phyloP scores from a whole-genome alignment of 1,284 basidiomycete species.

The Cryptococcus sp. region DNA sequence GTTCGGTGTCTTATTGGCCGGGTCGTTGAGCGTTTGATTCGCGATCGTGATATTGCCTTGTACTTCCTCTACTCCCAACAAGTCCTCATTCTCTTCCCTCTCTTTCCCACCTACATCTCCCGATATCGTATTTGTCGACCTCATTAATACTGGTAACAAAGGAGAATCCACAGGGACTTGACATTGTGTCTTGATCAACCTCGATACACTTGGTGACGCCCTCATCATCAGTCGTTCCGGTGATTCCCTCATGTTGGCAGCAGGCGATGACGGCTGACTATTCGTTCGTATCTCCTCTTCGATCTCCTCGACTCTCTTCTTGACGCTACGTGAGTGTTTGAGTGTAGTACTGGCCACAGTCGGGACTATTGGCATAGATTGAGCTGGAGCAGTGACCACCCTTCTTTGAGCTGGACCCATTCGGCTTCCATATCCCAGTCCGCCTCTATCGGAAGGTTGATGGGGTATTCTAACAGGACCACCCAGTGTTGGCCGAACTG shows the following conservation, averaged over 20 bases:
- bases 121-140: neutral
- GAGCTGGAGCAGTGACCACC: slow-evolving; percentile 27
- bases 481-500: neutral
- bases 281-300: slow-evolving; percentile 9
- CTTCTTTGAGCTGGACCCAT: slow-evolving; percentile 29
- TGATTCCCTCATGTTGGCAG: neutral
- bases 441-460: neutral
- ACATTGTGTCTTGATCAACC: neutral
- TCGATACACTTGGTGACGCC: neutral
- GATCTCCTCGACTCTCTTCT: slow-evolving; percentile 10
- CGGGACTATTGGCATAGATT: neutral
- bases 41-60: neutral
- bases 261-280: slow-evolving; percentile 3
- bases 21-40: neutral
- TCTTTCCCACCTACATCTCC: neutral
- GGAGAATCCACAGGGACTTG: neutral
- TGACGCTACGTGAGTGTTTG: slow-evolving; percentile 2
- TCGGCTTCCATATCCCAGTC: slow-evolving; percentile 1
- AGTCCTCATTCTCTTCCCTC: neutral
- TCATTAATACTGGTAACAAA: slow-evolving; percentile 2
- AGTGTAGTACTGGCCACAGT: neutral
- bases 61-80: neutral
- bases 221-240: neutral
- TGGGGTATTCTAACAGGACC: slow-evolving; percentile 6
- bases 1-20: neutral